Percentiles rank a stretch among this genome's conserved stretches.
These are phyloP conservation scores for Candida quercuum DNA, from an alignment of 805 yeast genomes.

Conservation along the genomic window DNA sequence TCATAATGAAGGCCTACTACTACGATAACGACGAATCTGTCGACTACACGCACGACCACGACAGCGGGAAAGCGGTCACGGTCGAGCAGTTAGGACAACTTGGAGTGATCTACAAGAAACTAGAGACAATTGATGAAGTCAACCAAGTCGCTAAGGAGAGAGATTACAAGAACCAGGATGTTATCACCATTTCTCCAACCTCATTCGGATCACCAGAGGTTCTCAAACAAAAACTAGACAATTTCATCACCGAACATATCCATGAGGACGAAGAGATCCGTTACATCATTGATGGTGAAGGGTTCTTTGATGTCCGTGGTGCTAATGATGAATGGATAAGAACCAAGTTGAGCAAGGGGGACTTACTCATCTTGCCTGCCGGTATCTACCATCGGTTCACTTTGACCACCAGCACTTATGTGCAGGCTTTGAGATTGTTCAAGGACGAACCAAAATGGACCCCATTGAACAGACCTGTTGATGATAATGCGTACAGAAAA, in stretches of 20 bases:
- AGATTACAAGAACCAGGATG: constrained; percentile 75
- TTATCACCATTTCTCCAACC: constrained; percentile 51
- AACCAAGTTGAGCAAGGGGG: constrained; percentile 55
- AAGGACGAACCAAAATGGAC: constrained; percentile 97
- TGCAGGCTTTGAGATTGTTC: constrained; percentile 78
- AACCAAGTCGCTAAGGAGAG: constrained; percentile 64
- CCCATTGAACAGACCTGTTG: constrained; percentile 70
- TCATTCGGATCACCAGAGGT: constrained; percentile 62
- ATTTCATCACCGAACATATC: constrained; percentile 77
- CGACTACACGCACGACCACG: constrained; percentile 66
- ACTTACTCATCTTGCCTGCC: constrained; percentile 72
- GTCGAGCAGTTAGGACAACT: constrained; percentile 44
- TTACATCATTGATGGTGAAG: constrained; percentile 83
- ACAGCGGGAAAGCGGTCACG: constrained; percentile 58
- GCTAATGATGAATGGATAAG: constrained; percentile 69
- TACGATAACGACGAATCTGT: constrained; percentile 57
- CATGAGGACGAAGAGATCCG: constrained; percentile 98
- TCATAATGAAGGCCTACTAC: constrained; percentile 46
- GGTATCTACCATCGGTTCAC: constrained; percentile 95
- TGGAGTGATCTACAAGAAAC: constrained; percentile 64
- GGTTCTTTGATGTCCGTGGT: constrained; percentile 85
- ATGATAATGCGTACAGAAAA: constrained; percentile 38
- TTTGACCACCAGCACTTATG: constrained; percentile 52
- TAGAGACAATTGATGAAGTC: constrained; percentile 47
- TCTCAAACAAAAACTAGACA: constrained; percentile 58